Conservation (phyloP, 2,329 filamentous ascomycete genomes). For the Hypoxylon sp. region DNA sequence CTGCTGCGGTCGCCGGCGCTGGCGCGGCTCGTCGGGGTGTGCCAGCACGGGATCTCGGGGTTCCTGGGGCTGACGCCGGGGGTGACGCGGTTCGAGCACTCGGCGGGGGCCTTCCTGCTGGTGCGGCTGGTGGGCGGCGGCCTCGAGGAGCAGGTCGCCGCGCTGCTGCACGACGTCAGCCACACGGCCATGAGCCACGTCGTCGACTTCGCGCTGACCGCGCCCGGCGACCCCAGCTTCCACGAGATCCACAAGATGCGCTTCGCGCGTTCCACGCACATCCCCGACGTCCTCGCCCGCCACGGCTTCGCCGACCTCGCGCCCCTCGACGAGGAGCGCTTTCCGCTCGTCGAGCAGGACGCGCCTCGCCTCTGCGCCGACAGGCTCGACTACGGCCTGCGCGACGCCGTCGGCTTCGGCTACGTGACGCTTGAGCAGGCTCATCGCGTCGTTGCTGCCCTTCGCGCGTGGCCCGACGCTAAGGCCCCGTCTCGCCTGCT, state of each 20-base stretch:
- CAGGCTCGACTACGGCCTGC: slow-evolving; percentile 50
- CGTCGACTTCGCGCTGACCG: slow-evolving; percentile 49
- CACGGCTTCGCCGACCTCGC: slow-evolving; percentile 44
- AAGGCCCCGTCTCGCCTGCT: slow-evolving; percentile 42
- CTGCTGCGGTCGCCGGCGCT: slow-evolving; percentile 47
- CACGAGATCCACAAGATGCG: slow-evolving; percentile 52
- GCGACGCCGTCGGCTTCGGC: slow-evolving; percentile 46
- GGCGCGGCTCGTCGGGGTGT: slow-evolving; percentile 46
- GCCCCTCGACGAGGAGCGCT: slow-evolving; percentile 49
- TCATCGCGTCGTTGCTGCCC: slow-evolving; percentile 36
- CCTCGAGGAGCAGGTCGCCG: slow-evolving; percentile 50
- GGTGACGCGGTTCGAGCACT: slow-evolving; percentile 51
- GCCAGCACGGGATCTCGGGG: slow-evolving; percentile 49
- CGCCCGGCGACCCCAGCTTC: slow-evolving; percentile 49
- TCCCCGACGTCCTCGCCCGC: slow-evolving; percentile 46
- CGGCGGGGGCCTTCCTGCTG: slow-evolving; percentile 50
- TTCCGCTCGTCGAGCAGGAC: slow-evolving; percentile 49
- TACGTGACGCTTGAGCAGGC: slow-evolving; percentile 46
- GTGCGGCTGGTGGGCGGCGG: slow-evolving; percentile 48
- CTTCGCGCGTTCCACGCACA: slow-evolving; percentile 45
- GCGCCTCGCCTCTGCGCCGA: slow-evolving; percentile 51
- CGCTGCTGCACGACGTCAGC: slow-evolving; percentile 50
- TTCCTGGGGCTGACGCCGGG: slow-evolving; percentile 46
- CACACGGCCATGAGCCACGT: slow-evolving; percentile 53
- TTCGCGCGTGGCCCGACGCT: slow-evolving; percentile 44